Evolutionary conservation across 805 yeast species (phyloP).

Genomic region (Schwanniomyces occidentalis): DNA sequence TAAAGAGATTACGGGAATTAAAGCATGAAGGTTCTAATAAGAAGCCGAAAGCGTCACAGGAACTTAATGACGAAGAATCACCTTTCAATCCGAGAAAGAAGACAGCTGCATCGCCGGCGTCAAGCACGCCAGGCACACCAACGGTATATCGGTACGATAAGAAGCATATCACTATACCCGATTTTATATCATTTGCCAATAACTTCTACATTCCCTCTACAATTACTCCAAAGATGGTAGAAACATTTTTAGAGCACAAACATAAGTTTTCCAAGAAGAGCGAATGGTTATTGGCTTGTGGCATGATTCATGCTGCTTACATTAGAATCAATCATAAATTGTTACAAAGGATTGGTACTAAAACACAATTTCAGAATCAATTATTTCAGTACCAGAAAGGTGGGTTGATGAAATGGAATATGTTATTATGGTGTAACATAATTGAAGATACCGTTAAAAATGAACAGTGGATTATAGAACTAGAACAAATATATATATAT

Average conservation of each 20-base stretch:
- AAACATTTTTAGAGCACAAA: slow-evolving; percentile 50
- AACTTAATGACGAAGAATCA: slow-evolving; percentile 22
- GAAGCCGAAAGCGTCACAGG: slow-evolving; percentile 8
- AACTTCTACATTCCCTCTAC: slow-evolving; percentile 61
- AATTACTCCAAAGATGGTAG: slow-evolving; percentile 49
- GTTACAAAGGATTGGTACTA: slow-evolving; percentile 51
- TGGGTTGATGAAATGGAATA: slow-evolving; percentile 47
- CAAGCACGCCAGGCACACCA: slow-evolving; percentile 5
- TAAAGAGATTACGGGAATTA: slow-evolving; percentile 32
- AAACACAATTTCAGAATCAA: slow-evolving; percentile 47
- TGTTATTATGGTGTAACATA: slow-evolving; percentile 53
- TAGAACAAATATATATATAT: slow-evolving; percentile 47
- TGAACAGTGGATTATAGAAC: slow-evolving; percentile 61
- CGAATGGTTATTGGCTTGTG: slow-evolving; percentile 72
- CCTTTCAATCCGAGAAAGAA: slow-evolving; percentile 25
- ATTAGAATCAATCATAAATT: slow-evolving; percentile 51
- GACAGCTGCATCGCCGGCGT: slow-evolving; percentile 2
- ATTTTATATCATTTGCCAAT: slow-evolving; percentile 53
- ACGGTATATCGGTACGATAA: slow-evolving; percentile 13
- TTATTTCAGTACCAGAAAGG: slow-evolving; percentile 57
- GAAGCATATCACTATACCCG: slow-evolving; percentile 31
- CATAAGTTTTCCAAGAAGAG: slow-evolving; percentile 52
- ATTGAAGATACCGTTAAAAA: slow-evolving; percentile 55
- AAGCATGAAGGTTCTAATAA: slow-evolving; percentile 16
- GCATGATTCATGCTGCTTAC: slow-evolving; percentile 61